Conservation (phyloP, 1,139 yeast species). For the Kodamaea ohmeri region DNA sequence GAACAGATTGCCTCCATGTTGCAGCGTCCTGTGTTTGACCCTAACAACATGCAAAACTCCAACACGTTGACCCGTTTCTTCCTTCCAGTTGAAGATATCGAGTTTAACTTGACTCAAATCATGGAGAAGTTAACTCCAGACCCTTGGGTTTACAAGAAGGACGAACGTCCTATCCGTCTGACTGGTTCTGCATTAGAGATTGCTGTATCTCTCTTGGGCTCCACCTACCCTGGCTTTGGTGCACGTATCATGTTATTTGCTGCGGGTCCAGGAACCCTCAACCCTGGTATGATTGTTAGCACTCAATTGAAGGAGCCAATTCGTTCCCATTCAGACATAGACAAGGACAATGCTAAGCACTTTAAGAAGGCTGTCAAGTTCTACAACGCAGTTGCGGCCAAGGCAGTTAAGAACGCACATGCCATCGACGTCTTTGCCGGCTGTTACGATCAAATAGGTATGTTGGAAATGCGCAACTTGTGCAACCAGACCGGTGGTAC, state of each 20-base stretch:
- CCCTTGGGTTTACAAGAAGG: constrained; percentile 90
- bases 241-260: constrained; percentile 89
- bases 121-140: constrained; percentile 79
- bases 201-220: constrained; percentile 79
- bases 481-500: constrained; percentile 94
- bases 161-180: constrained; percentile 85
- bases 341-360: constrained; percentile 83
- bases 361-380: constrained; percentile 87
- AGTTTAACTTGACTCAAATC: constrained; percentile 77
- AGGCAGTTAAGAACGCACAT: constrained; percentile 75
- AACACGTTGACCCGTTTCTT: constrained; percentile 72
- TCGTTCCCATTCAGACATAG: constrained; percentile 95
- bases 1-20: constrained; percentile 77
- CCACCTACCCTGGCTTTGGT: constrained; percentile 85
- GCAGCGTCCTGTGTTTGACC: constrained; percentile 46
- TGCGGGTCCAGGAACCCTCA: constrained; percentile 94
- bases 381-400: constrained; percentile 75
- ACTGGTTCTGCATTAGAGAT: constrained; percentile 91
- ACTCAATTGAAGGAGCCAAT: constrained; percentile 92
- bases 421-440: constrained; percentile 95
- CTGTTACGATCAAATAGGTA: constrained; percentile 96
- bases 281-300: constrained; percentile 93
- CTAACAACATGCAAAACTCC: constrained; percentile 26
- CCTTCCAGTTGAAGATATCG: constrained; percentile 82
- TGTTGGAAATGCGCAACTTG: constrained; percentile 91